Base-by-base conservation (phyloP, 305 asterid species). In the Andrographis paniculata region DNA sequence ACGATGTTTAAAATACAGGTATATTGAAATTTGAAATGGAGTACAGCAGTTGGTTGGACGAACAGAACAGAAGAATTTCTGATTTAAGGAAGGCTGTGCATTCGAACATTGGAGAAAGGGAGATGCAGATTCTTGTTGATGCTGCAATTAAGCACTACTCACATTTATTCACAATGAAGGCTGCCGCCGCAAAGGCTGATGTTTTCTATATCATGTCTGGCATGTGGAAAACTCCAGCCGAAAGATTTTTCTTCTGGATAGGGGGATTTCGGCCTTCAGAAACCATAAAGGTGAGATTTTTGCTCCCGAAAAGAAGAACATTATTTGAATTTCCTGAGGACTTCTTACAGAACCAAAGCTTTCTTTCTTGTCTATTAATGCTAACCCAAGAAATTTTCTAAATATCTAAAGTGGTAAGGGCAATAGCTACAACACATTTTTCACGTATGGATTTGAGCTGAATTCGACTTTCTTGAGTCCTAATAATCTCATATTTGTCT, bases 201-300 rank as follows among this genome's bases (percentile, higher is more conserved):
- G 93, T 67, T 30, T 77, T 79, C 58, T 78, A 78, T 49, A 53
- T 78, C 35, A 70, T 82, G 71, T 71, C 75, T 5, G 93, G 93
- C 20, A 67, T 65, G 65, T 82, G 93, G 93, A 71, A 63, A 22
- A 70, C 93, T 21, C 52, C 80, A 17, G 84, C 77, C 10, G 93
- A 78, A 49, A 77, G 87, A 1, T 76, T 82, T 18, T 82, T 76
- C 74, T 59, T 77, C 50, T 78, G 93, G 93, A 82, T 82, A 16
- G 93, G 80, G 5, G 93, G 93, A 11, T 76, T 78, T 53, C 78
- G 85, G 39, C 93, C 88, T 45, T 76, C 93, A 13, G 82, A 73
- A 30, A 71, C 75, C 59, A 67, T 78, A 58, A 74, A 78, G 85
- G 93, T 78, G n/a, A n/a, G n/a, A n/a, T 7, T 33, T 2, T 33